Percentiles rank a stretch among this genome's conserved stretches.
Evolutionary conservation across 257 asterid species (phyloP).

Genomic region (Striga asiatica): DNA sequence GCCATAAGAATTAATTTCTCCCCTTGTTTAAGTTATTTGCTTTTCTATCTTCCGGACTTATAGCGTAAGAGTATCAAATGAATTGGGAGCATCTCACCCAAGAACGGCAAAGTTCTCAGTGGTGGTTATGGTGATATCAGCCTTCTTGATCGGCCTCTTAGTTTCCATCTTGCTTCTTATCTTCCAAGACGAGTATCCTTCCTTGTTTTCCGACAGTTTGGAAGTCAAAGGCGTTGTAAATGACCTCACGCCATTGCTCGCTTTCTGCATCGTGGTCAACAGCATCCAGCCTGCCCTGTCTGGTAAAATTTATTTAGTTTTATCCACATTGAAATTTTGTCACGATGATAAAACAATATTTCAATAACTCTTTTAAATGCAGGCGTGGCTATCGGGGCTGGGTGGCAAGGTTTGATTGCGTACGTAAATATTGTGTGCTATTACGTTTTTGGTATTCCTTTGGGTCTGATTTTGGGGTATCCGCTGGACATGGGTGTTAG

Average conservation of each 20-base stretch:
- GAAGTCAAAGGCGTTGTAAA: neutral
- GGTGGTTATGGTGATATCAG: neutral
- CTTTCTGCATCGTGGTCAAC: neutral
- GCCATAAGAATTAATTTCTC: too few species aligned
- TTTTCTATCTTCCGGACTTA: too few species aligned
- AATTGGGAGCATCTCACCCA: neutral
- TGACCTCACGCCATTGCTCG: neutral
- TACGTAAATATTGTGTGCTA: neutral
- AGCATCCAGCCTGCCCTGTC: neutral
- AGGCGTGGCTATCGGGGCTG: neutral
- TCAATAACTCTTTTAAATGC: neutral
- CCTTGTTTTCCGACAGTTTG: neutral
- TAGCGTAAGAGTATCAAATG: neutral
- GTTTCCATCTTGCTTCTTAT: neutral
- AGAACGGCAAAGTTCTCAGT: neutral
- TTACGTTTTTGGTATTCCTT: neutral
- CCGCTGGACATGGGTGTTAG: neutral
- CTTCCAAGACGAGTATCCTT: neutral
- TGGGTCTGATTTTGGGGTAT: neutral
- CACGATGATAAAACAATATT: too few species aligned
- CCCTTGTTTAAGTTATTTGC: too few species aligned
- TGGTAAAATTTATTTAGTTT: neutral
- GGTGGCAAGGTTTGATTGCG: neutral
- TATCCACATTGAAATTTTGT: neutral
- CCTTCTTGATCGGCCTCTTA: neutral